These are phyloP conservation scores for Penicillium sp. DNA, from an alignment of 2,329 filamentous ascomycete genomes.

Conservation along the genomic window DNA sequence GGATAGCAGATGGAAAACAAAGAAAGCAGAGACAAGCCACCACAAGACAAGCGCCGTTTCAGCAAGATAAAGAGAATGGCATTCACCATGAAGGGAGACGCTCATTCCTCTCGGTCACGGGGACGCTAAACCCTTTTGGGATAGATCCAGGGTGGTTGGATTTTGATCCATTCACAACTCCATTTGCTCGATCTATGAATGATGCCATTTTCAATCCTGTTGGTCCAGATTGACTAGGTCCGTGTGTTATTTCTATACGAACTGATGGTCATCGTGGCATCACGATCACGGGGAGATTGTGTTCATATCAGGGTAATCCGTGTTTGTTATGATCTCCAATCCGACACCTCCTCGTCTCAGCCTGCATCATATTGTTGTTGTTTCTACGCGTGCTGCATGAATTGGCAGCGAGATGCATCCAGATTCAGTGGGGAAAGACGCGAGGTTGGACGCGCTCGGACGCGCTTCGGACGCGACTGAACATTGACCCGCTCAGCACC, in stretches of 20 bases:
- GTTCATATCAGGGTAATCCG: not conserved
- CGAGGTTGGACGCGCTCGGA: constrained; percentile 6
- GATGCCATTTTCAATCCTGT: too few relatives aligned
- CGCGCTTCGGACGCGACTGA: constrained; percentile 19
- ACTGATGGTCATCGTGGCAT: too few relatives aligned
- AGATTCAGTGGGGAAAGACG: not conserved
- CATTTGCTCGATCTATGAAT: too few relatives aligned
- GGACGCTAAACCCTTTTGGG: constrained; percentile 31
- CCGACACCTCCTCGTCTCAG: not conserved
- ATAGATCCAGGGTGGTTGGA: not conserved
- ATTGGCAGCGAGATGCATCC: not conserved
- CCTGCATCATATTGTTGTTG: not conserved
- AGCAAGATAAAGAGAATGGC: constrained; percentile 1
- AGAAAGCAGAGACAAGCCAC: not conserved
- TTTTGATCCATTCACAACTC: not conserved
- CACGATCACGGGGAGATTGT: not conserved
- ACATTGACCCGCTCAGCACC: constrained; percentile 16
- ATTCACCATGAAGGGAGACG: constrained; percentile 12
- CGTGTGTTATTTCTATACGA: too few relatives aligned
- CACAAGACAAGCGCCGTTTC: too few relatives aligned
- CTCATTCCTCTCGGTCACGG: constrained; percentile 34
- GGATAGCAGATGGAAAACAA: not conserved
- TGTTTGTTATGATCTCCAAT: not conserved
- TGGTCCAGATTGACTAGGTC: too few relatives aligned
- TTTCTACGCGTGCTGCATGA: not conserved